Evolutionary conservation across 495 filamentous ascomycete genomes (phyloP).

Genomic region (Tuber umbilicatum): DNA sequence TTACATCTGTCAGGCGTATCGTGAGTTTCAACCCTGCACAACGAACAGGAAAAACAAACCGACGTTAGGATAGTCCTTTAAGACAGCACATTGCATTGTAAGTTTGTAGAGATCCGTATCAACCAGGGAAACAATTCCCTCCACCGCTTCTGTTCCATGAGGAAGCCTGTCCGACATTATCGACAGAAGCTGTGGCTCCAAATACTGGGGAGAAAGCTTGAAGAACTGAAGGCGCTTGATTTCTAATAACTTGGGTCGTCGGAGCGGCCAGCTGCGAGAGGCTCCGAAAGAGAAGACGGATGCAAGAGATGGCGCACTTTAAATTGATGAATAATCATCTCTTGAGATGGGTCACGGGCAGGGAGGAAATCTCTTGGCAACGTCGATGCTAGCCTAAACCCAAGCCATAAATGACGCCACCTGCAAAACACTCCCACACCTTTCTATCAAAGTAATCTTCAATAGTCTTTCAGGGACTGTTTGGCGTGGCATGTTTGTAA

Average conservation of each 20-base stretch:
- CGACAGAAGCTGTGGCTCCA: background rate
- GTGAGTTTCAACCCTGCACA: slow-evolving; percentile 30
- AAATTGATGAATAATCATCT: background rate
- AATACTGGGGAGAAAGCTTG: background rate
- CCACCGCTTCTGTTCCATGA: background rate
- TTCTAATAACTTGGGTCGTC: background rate
- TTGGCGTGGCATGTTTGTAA: too few species aligned
- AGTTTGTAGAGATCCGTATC: slow-evolving; percentile 98
- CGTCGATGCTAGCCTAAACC: background rate
- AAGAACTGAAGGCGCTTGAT: background rate
- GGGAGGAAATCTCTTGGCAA: background rate
- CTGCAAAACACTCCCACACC: too few species aligned
- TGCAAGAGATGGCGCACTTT: background rate
- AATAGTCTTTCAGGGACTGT: too few species aligned
- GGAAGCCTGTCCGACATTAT: background rate
- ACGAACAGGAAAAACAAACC: slow-evolving; percentile 45
- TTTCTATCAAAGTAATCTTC: too few species aligned
- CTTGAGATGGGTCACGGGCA: background rate
- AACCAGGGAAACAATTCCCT: slow-evolving; percentile 78
- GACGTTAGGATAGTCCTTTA: slow-evolving; percentile 80
- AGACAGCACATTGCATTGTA: slow-evolving; percentile 95
- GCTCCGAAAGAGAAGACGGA: background rate
- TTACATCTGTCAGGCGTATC: slow-evolving; percentile 52
- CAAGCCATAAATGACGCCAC: too few species aligned
- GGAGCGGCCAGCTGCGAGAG: background rate